These are phyloP conservation scores for Xerocomellus amylosporus DNA, from an alignment of 768 basidiomycete species.

Conservation along the genomic window DNA sequence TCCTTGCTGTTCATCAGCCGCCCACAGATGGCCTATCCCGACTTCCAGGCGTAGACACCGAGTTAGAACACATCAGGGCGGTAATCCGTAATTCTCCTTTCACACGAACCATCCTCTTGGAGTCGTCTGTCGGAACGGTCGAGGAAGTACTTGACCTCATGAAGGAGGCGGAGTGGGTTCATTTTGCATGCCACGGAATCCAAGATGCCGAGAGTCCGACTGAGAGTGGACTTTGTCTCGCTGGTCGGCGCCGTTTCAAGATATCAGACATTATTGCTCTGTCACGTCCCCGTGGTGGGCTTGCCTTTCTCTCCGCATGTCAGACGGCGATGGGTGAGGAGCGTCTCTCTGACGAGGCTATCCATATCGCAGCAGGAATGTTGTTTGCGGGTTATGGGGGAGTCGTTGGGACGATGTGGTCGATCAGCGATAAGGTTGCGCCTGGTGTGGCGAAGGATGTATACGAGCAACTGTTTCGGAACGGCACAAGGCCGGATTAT, in stretches of 20 bases:
- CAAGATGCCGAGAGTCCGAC: neutral
- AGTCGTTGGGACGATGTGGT: conserved; percentile 45
- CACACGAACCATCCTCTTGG: neutral
- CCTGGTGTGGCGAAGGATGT: neutral
- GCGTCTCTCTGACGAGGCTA: too few species aligned
- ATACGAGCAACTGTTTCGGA: neutral
- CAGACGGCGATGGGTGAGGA: conserved; percentile 22
- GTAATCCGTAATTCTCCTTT: neutral
- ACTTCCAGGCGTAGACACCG: conserved; percentile 6
- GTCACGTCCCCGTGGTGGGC: conserved; percentile 15
- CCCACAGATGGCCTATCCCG: neutral
- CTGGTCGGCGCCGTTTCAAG: neutral
- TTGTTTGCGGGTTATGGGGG: conserved; percentile 28
- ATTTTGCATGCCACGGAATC: neutral
- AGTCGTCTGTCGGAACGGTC: neutral
- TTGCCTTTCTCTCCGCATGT: conserved; percentile 47
- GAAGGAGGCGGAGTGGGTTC: too few species aligned
- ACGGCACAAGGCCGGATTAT: neutral
- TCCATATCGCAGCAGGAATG: conserved; percentile 29
- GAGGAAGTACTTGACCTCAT: neutral
- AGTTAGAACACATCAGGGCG: conserved; percentile 22
- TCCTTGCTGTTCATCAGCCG: too few species aligned
- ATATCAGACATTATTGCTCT: neutral
- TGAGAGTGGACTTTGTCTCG: neutral
- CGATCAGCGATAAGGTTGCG: conserved; percentile 32